A percentile compares a stretch with the other conserved stretches of the same genome.
These are phyloP conservation scores for Oryza longistaminata DNA, from an alignment of 176 grass and related monocot genomes.

Conservation along the genomic window DNA sequence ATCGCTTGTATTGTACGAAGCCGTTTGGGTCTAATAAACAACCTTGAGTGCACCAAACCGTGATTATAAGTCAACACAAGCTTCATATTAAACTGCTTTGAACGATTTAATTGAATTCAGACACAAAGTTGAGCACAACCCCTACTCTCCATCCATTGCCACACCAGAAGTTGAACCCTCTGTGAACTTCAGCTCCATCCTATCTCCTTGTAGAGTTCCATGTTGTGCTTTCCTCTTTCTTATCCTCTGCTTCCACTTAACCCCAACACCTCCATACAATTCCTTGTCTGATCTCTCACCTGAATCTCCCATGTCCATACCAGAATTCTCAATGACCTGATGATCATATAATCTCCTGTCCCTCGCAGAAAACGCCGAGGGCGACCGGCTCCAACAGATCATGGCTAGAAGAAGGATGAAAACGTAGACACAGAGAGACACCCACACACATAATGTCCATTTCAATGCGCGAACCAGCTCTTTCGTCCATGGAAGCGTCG, in stretches of 20 bases:
- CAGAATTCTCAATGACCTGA: background rate
- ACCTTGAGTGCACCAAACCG: background rate
- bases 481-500: conserved; percentile 34
- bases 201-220: background rate
- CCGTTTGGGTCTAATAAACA: background rate
- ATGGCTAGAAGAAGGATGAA: background rate
- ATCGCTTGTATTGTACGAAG: background rate
- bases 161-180: conserved; percentile 26
- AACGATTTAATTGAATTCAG: background rate
- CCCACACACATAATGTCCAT: conserved; percentile 49
- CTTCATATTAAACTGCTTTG: background rate
- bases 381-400: background rate
- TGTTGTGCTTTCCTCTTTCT: background rate
- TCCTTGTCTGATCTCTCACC: background rate
- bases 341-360: conserved; percentile 8
- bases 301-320: background rate
- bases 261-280: background rate
- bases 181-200: background rate
- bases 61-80: background rate
- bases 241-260: conserved; percentile 40
- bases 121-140: background rate
- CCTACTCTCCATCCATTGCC: background rate
- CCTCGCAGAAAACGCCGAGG: background rate
- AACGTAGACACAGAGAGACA: conserved; percentile 15
- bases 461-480: conserved; percentile 3